Evolutionary conservation across 345 rosid species (phyloP).

Genomic region (Cardiospermum halicacabum): DNA sequence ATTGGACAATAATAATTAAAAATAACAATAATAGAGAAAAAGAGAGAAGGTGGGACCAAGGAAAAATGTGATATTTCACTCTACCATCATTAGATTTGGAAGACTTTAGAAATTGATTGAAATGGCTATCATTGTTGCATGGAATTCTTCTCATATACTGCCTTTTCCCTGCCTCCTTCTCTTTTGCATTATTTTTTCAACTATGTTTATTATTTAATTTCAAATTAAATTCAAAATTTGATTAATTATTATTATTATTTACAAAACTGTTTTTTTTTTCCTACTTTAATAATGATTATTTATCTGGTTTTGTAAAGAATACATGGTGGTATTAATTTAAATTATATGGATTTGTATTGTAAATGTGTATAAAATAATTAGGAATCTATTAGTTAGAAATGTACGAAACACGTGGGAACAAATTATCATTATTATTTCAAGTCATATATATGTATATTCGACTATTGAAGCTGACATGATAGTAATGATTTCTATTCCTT

Average conservation of each 20-base stretch:
- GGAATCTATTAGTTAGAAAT: neutral
- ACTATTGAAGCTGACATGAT: conserved; percentile 9
- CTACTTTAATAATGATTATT: neutral
- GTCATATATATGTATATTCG: neutral
- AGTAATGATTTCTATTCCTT: neutral
- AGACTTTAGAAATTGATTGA: conserved; percentile 60
- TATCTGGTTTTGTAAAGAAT: too few relatives aligned
- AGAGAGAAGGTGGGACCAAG: conserved; percentile 51
- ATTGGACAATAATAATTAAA: too few relatives aligned
- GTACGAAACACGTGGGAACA: neutral
- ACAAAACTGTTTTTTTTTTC: neutral
- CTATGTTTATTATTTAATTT: conserved; percentile 27
- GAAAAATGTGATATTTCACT: conserved; percentile 64
- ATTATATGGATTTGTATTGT: too few relatives aligned
- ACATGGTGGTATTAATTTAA: too few relatives aligned
- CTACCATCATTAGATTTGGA: conserved; percentile 61
- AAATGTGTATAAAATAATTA: neutral
- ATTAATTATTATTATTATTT: too few relatives aligned
- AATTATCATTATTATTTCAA: neutral
- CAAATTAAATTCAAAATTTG: too few relatives aligned
- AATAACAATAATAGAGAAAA: neutral
- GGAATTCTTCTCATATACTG: conserved; percentile 66
- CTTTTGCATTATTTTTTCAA: conserved; percentile 39
- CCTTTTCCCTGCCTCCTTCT: conserved; percentile 28
- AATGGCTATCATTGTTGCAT: conserved; percentile 83